phyloP scores from a whole-genome alignment of 1,284 basidiomycete species.

The Cutaneotrichosporon dermatis region DNA sequence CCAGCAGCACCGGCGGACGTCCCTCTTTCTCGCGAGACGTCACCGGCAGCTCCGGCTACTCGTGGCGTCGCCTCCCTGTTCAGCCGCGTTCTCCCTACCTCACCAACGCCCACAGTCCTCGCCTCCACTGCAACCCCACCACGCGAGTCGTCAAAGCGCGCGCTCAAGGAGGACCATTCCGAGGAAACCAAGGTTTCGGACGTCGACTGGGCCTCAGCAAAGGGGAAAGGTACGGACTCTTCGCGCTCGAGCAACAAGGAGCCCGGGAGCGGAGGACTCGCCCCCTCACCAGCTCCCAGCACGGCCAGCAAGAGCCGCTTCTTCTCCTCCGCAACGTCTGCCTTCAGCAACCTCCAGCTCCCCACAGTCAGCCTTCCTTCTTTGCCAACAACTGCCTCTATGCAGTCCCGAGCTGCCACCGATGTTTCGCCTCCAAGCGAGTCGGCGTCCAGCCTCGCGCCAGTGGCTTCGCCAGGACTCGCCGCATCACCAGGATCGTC shows the following conservation, averaged over 20 bases:
- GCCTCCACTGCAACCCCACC: neutral
- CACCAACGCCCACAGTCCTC: neutral
- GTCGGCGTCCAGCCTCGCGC: neutral
- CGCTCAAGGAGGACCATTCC: neutral
- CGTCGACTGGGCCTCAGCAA: neutral
- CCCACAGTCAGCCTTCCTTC: slow-evolving; percentile 6
- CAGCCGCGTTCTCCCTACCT: slow-evolving; percentile 8
- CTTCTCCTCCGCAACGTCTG: slow-evolving; percentile 13
- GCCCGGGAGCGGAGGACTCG: neutral
- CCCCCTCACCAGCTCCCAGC: neutral
- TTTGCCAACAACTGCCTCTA: neutral
- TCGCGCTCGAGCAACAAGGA: slow-evolving; percentile 1
- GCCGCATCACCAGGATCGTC: slow-evolving; percentile 3
- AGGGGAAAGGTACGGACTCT: neutral
- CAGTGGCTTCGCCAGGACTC: neutral
- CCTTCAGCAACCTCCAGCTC: slow-evolving; percentile 10
- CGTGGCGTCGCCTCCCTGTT: slow-evolving; percentile 9
- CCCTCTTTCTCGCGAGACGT: neutral
- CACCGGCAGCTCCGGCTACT: neutral
- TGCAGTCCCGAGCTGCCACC: neutral
- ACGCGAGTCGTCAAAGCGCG: neutral
- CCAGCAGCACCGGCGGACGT: too few relatives aligned
- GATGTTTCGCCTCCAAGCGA: neutral
- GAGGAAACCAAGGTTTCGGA: neutral
- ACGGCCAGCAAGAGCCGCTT: slow-evolving; percentile 6